Evolutionary conservation across 306 rosid species (phyloP), one percentile per base, ranked within the genome.

Genomic region (Dalbergia cultrata): DNA sequence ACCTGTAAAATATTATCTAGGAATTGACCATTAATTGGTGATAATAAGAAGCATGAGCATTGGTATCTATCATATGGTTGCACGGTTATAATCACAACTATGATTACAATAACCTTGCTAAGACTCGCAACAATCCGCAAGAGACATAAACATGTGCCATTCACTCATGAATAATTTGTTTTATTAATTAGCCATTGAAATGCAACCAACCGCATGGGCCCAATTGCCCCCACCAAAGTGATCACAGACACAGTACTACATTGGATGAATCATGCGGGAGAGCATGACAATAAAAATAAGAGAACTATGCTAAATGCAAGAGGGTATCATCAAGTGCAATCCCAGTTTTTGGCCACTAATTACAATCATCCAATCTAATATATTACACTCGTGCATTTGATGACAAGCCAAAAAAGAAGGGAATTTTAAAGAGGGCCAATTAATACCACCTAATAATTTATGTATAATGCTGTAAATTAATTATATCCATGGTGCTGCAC

Each of bases 151-250:
- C 86, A 77, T 82, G 74, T 39, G 82, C 43, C 59, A 7, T 64
- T 72, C 75, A 82, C 79, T 82, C 77, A 62, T 82, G 58, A 67
- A 53, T 62, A 52, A 82, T 70, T 18, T 53, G 21, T 5, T 37
- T 59, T 43, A 61, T 76, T 76, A 72, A 82, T 33, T 2, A 70
- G 70, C 44, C 78, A 47, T 70, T 70, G 64, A 75, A 75, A 65
- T 69, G 73, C 50, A 72, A 43, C 61, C 50, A 78, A 73, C 35
- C 58, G 39, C 3, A 53, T 53, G 70, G 70, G 44, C 64, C 75
- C 84, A 73, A 33, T 57, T n/a, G 79, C 52, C 75, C 79, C 82
- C 82, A 56, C 86, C 79, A 77, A 62, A 76, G 85, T 50, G 49
- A 76, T 18, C 17, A 82, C 69, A 63, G 18, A 76, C 79, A 54